phyloP scores from a whole-genome alignment of 2,329 filamentous ascomycete genomes.

The Cryoendolithus antarcticus region DNA sequence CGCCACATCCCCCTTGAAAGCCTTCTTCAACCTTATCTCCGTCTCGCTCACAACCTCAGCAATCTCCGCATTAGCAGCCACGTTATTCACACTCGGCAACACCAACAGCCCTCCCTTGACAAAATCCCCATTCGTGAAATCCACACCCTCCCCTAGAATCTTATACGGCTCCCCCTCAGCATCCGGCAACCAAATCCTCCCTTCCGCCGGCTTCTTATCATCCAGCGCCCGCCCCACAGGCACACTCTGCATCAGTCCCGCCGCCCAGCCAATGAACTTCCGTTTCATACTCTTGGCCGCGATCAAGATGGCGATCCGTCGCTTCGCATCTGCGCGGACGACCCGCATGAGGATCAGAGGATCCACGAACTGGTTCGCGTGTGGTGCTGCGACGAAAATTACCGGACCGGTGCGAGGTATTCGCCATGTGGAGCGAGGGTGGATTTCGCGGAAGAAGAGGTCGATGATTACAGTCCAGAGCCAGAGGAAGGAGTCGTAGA shows the following conservation, averaged over 20 bases:
- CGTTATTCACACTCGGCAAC: conserved; percentile 70
- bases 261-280: conserved; percentile 76
- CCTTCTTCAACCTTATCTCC: conserved; percentile 74
- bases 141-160: conserved; percentile 65
- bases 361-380: conserved; percentile 98
- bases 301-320: conserved; percentile 83
- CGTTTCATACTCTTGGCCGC: conserved; percentile 91
- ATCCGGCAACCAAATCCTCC: conserved; percentile 79
- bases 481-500: conserved; percentile 66
- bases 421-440: conserved; percentile 89
- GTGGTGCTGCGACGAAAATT: conserved; percentile 90
- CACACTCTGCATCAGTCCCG: conserved; percentile 73
- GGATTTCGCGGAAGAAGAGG: conserved; percentile 95
- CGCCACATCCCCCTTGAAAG: conserved; percentile 66
- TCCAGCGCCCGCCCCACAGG: conserved; percentile 91
- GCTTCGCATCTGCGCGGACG: conserved; percentile 71
- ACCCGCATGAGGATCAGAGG: conserved; percentile 87
- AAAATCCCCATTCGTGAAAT: conserved; percentile 61
- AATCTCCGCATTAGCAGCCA: conserved; percentile 72
- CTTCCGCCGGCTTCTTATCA: conserved; percentile 63
- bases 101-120: conserved; percentile 75
- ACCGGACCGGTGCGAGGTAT: conserved; percentile 79
- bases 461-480: conserved; percentile 74
- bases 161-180: conserved; percentile 73
- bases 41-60: conserved; percentile 66